Conservation (phyloP, 1,284 basidiomycete species). For the Fomitopsis schrenkii region DNA sequence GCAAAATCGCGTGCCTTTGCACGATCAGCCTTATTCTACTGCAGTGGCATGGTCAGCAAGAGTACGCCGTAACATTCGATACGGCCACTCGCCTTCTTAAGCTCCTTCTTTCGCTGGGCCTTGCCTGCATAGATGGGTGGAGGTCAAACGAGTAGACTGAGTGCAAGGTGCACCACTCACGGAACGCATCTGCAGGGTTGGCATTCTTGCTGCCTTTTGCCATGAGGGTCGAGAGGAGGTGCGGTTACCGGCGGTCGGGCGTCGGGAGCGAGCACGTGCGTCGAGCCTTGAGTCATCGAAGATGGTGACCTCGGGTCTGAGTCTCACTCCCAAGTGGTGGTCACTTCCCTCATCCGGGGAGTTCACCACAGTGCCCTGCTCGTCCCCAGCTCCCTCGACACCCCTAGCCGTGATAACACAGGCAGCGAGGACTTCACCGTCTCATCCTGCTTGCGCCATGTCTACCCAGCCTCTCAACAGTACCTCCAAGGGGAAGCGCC, state of each 20-base stretch:
- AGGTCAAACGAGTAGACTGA: neutral
- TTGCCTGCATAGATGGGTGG: conserved; percentile 54
- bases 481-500: conserved; percentile 43
- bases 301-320: conserved; percentile 1
- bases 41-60: conserved; percentile 20
- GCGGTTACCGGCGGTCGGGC: neutral
- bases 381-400: neutral
- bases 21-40: conserved; percentile 86
- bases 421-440: conserved; percentile 27
- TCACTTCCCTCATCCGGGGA: conserved; percentile 24
- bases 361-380: conserved; percentile 10
- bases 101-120: conserved; percentile 81
- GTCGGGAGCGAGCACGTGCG: conserved; percentile 27
- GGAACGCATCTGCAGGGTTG: conserved; percentile 84
- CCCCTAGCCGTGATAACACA: conserved; percentile 5
- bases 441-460: conserved; percentile 26
- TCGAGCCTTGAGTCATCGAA: conserved; percentile 25
- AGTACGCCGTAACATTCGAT: neutral
- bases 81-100: conserved; percentile 71
- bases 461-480: conserved; percentile 19
- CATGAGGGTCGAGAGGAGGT: conserved; percentile 39
- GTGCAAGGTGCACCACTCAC: conserved; percentile 38
- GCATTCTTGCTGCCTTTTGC: conserved; percentile 77
- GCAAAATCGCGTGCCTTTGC: conserved; percentile 77
- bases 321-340: conserved; percentile 12